Evolutionary conservation across 306 rosid genomes (phyloP).

Genomic region (Gleditsia sinensis): DNA sequence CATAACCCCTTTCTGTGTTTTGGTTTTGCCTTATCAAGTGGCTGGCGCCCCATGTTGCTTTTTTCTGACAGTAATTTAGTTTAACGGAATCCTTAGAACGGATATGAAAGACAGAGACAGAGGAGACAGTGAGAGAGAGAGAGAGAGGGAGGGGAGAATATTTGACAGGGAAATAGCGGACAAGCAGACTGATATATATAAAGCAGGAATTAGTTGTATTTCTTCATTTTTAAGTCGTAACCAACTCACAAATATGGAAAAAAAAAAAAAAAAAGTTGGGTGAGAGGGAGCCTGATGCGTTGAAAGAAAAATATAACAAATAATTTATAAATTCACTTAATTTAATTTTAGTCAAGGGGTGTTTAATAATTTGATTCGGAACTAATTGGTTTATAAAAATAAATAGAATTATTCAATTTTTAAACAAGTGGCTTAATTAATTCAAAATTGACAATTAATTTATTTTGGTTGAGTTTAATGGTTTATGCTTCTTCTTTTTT

Average conservation of each 20-base stretch:
- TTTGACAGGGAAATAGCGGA: constrained; percentile 39
- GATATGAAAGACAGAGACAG: constrained; percentile 20
- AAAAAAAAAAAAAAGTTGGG: background rate
- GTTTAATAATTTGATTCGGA: too few relatives aligned
- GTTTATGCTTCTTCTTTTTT: too few relatives aligned
- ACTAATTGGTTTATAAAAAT: too few relatives aligned
- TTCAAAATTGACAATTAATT: too few relatives aligned
- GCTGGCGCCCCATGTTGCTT: constrained; percentile 63
- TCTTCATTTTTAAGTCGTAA: background rate
- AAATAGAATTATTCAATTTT: too few relatives aligned
- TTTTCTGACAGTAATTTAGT: constrained; percentile 15
- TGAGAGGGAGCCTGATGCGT: background rate
- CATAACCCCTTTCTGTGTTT: constrained; percentile 86
- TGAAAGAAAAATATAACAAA: constrained; percentile 3
- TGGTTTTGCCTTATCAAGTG: constrained; percentile 61
- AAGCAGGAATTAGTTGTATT: constrained; percentile 19
- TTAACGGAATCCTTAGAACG: constrained; percentile 21
- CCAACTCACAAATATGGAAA: background rate
- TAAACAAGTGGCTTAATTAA: too few relatives aligned
- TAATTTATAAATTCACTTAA: too few relatives aligned
- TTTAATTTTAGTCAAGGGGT: too few relatives aligned
- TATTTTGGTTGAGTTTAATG: too few relatives aligned
- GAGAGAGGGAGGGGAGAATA: constrained; percentile 6
- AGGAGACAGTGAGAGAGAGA: constrained; percentile 7
- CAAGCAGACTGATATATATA: constrained; percentile 37